Percentiles rank a stretch among this genome's conserved stretches.
Evolutionary conservation across 805 yeast species (phyloP).

Genomic region (Wickerhamomyces bisporus): DNA sequence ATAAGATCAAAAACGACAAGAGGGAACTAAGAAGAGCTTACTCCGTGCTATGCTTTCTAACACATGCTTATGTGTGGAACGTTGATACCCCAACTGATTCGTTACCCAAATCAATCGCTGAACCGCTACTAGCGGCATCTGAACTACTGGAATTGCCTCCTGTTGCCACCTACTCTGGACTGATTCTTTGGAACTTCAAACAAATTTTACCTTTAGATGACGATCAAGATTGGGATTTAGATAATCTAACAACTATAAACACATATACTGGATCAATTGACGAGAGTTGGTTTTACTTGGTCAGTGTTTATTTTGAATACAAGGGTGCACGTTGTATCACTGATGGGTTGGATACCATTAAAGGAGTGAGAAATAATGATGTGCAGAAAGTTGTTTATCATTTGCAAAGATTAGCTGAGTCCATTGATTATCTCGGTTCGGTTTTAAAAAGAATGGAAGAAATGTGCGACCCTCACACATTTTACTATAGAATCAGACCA

Average conservation of each 20-base stretch:
- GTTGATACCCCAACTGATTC: constrained; percentile 53
- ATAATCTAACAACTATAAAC: constrained; percentile 69
- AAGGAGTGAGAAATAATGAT: constrained; percentile 45
- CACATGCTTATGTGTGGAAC: constrained; percentile 92
- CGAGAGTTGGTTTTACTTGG: constrained; percentile 91
- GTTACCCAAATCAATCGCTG: constrained; percentile 64
- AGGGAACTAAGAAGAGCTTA: constrained; percentile 74
- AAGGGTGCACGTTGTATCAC: constrained; percentile 70
- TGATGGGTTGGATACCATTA: constrained; percentile 63
- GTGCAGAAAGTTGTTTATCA: constrained; percentile 34
- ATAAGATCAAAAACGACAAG: constrained; percentile 32
- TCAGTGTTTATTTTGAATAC: constrained; percentile 80
- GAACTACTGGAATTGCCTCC: constrained; percentile 73
- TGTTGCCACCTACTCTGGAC: constrained; percentile 79
- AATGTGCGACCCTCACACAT: constrained; percentile 91
- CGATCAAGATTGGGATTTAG: constrained; percentile 40
- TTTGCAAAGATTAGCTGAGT: constrained; percentile 65
- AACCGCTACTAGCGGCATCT: constrained; percentile 60
- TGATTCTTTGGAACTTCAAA: constrained; percentile 85
- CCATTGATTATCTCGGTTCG: constrained; percentile 68
- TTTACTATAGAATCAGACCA: constrained; percentile 82
- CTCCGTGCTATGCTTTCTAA: constrained; percentile 68
- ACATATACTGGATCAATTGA: constrained; percentile 89
- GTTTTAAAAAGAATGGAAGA: constrained; percentile 81
- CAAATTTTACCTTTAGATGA: constrained; percentile 43